A percentile compares a stretch with the other conserved stretches of the same genome.
Conservation (phyloP, 2,329 filamentous ascomycete genomes). For the Alternaria panax region DNA sequence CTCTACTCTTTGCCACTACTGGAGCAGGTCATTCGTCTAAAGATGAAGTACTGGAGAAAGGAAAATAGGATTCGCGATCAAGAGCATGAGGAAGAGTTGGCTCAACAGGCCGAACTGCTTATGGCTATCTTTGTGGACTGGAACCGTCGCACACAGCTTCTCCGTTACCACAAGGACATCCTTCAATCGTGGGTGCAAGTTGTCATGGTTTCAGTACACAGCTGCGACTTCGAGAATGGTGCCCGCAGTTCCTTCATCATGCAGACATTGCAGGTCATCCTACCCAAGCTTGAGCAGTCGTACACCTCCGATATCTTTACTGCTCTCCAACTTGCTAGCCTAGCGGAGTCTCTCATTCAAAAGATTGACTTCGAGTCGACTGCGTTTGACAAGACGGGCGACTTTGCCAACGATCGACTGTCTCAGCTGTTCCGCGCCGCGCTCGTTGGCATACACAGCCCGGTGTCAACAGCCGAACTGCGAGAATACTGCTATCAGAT, state of each 20-base stretch:
- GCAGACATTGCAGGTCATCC: constrained; percentile 83
- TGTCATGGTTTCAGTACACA: constrained; percentile 81
- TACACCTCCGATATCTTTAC: constrained; percentile 73
- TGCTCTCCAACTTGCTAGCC: constrained; percentile 76
- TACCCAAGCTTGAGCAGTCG: constrained; percentile 84
- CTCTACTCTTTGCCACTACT: constrained; percentile 76
- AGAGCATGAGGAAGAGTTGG: constrained; percentile 25
- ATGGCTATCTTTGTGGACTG: constrained; percentile 67
- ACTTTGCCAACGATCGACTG: constrained; percentile 85
- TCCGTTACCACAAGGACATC: constrained; percentile 67
- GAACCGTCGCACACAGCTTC: constrained; percentile 69
- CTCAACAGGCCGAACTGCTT: constrained; percentile 62
- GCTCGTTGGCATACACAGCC: constrained; percentile 77
- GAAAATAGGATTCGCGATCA: constrained; percentile 51
- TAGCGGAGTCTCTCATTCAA: constrained; percentile 76
- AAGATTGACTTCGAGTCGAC: constrained; percentile 68
- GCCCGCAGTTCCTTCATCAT: constrained; percentile 80
- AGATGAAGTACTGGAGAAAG: constrained; percentile 67
- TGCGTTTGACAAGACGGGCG: constrained; percentile 61
- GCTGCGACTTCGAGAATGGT: constrained; percentile 77
- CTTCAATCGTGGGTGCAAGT: constrained; percentile 86
- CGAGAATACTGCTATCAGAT: constrained; percentile 91
- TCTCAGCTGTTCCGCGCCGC: constrained; percentile 91
- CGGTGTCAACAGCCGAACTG: constrained; percentile 73
- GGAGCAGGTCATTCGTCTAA: constrained; percentile 75